Base-by-base conservation (phyloP, 805 yeast species). In the Cyberlindnera galapagoensis region DNA sequence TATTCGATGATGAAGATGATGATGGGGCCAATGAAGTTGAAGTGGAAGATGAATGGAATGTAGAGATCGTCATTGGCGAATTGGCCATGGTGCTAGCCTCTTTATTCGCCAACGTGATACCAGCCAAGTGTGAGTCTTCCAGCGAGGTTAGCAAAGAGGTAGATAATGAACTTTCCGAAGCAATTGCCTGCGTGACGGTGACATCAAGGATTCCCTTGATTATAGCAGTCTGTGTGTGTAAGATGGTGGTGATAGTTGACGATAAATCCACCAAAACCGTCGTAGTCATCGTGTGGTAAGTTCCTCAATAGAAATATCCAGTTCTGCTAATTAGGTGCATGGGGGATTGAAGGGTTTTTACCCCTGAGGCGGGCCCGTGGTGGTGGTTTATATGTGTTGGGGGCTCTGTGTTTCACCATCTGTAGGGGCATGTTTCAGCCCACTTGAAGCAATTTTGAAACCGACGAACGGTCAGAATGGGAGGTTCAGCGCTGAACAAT, bases 181-280 rank as follows among this genome's bases (percentile, higher is more conserved):
- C n/a, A n/a, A n/a, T n/a, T 5, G 31, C 18, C 15, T 26, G 21
- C 22, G 35, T 28, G 14, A 42, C 29, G 10, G 31, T 22, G 17
- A 42, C 26, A 20, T 35, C 35, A n/a, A 42, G 21, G 9, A 42
- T 21, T 8, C 46, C 46, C 22, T 35, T 24, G 5, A 42, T 36
- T 8, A 42, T 32, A 9, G 39, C 40, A n/a, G 41, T 39, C 16
- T 31, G 35, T 14, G 40, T 39, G 12, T 31, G 21, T 4, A 42
- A 6, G 4, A 19, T 7, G 1, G 39, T 22, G 6, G 39, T 37
- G 18, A 39, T 6, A 4, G 43, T 39, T n/a, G 43, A 32, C 13
- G 28, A 24, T 5, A 22, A 9, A 14, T 28, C 35, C 16, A 23
- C 12, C 6, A 31, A 32, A 5, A 36, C 21, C 7, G 42, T 42